Base-by-base conservation (phyloP, 805 yeast genomes). In the Cyberlindnera mycetangii region DNA sequence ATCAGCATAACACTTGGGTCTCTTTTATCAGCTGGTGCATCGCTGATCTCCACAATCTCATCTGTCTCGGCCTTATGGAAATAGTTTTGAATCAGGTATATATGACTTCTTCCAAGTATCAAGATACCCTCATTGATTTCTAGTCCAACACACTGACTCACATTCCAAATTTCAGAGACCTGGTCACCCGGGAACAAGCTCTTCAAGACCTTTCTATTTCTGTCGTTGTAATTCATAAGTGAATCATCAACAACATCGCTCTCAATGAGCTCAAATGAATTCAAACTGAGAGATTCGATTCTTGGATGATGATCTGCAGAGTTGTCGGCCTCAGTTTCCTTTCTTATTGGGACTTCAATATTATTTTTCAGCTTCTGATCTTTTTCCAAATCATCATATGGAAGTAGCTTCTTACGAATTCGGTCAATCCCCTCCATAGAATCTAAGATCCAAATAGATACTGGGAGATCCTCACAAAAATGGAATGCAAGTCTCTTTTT, bases 101-200 rank as follows among this genome's bases (percentile, higher is more conserved):
- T 53, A 55, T 83, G 81, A 5, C 71, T 67, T 3, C 71, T 65
- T 0, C 96, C 95, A 31, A 83, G 60, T 21, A 89, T 84, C 61
- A 89, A 65, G 31, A 89, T 70, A 14, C 92, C 86, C 56, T 88
- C 95, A 15, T 75, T 68, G 2, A 89, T 80, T 24, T 81, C 86
- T n/a, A 89, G 65, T 0, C 96, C 96, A 45, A 83, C 66, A 17
- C 89, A 77, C 39, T 81, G 79, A 43, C 90, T 79, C 1, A 85
- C 80, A 59, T 89, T 89, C 82, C 87, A 82, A 15, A 89, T 65
- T 12, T 78, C 77, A n/a, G 69, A 74, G 19, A 89, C 85, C 37
- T 73, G 74, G 59, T 89, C 97, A 14, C 85, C 85, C 41, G 78
- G 74, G 52, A 68, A 80, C 43, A 89, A 65, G 53, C 86, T 76